Percentiles rank a stretch among this genome's conserved stretches.
phyloP scores from a whole-genome alignment of 192 early-diverging fungal species.

The Coemansia sp. region DNA sequence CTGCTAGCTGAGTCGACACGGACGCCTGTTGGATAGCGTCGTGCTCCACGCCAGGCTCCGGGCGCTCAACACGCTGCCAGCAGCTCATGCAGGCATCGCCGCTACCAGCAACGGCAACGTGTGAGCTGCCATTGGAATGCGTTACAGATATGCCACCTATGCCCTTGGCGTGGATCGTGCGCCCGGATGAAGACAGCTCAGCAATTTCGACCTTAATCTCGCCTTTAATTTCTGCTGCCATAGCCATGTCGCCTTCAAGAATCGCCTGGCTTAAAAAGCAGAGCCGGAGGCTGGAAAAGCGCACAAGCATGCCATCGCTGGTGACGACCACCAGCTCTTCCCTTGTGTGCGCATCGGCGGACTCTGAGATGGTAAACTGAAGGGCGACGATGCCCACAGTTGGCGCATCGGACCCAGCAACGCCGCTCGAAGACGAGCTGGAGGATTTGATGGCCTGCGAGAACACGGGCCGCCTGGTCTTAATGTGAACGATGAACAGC shows the following conservation, averaged over 20 bases:
- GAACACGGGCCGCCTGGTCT: slow-evolving; percentile 35
- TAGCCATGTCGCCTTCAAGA: slow-evolving; percentile 20
- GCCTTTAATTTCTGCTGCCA: slow-evolving; percentile 18
- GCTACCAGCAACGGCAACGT: slow-evolving; percentile 24
- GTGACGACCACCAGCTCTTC: slow-evolving; percentile 42
- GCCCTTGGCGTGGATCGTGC: slow-evolving; percentile 9
- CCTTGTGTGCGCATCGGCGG: not conserved
- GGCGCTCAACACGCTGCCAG: slow-evolving; percentile 24
- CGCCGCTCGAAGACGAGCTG: not conserved
- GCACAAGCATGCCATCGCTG: slow-evolving; percentile 18
- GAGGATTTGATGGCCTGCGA: slow-evolving; percentile 15
- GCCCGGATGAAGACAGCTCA: not conserved
- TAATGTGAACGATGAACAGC: slow-evolving; percentile 49
- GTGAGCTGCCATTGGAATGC: slow-evolving; percentile 7
- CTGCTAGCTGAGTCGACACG: slow-evolving; percentile 14
- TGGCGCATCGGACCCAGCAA: not conserved
- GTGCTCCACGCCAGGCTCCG: not conserved
- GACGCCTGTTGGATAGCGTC: not conserved
- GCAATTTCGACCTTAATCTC: slow-evolving; percentile 32
- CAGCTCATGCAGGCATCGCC: slow-evolving; percentile 36
- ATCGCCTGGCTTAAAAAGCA: slow-evolving; percentile 31
- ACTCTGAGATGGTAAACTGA: slow-evolving; percentile 15
- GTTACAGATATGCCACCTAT: slow-evolving; percentile 27
- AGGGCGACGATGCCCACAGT: slow-evolving; percentile 10
- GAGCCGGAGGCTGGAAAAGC: slow-evolving; percentile 33